Evolutionary conservation across 805 yeast genomes (phyloP), one percentile per base, ranked within the genome.

Genomic region (Lipomyces kockii): DNA sequence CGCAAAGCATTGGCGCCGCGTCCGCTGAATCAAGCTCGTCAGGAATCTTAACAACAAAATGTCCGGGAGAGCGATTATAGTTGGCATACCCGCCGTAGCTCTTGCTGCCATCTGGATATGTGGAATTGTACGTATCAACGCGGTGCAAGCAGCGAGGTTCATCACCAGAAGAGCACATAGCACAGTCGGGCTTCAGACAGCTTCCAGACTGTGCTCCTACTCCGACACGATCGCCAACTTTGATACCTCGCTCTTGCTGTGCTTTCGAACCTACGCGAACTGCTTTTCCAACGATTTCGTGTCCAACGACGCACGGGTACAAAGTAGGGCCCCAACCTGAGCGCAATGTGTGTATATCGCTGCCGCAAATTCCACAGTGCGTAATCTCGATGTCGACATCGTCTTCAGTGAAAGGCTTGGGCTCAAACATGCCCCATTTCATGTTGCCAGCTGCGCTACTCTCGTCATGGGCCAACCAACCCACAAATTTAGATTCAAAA

Each of bases 1-100:
- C 93, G 81, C 94, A 89, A 79, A 88, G 79, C 78, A 89, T 79
- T 61, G 93, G 92, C 2, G 92, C 92, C 43, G 85, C 90, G 20
- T 80, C 79, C 35, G 81, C 83, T 52, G 84, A 79, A 55, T 83
- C 81, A 58, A 87, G 74, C n/a, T 73, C 76, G 12, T 84, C 84
- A 58, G 93, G 92, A 63, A 89, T 84, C 52, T 85, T 85, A 79
- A 89, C 83, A 1, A 83, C 88, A 76, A 86, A 86, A 69, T 82
- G 81, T 78, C 86, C 89, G 76, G 86, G 83, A 58, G 86, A 85
- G 71, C 91, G 83, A 55, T 86, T 81, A 77, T 86, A 87, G 58
- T 87, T 83, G n/a, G 90, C 83, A 77, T 87, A 87, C 20, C 92
- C 92, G 78, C 91, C 91, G 73, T 85, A 87, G 5, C 87, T 75